These are phyloP conservation scores for Priceomyces melissophilus DNA, from an alignment of 805 yeast genomes.

Conservation along the genomic window DNA sequence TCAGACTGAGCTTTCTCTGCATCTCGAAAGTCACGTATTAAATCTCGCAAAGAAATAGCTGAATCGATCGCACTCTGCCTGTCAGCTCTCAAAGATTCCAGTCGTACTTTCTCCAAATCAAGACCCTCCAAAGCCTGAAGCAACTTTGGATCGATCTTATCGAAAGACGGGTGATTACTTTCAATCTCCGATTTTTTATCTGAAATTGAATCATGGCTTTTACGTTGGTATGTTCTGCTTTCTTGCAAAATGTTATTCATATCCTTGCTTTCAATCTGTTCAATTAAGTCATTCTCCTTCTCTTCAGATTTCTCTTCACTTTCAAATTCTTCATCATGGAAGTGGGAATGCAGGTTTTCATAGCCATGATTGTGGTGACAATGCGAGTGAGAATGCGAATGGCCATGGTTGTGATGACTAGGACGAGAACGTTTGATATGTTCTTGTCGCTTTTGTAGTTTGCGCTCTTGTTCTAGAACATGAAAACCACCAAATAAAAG, in stretches of 20 bases:
- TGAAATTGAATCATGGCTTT: not conserved
- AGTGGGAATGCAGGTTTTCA: not conserved
- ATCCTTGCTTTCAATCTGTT: not conserved
- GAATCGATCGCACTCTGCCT: conserved; percentile 22
- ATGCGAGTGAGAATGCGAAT: not conserved
- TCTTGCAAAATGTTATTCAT: not conserved
- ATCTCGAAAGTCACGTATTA: conserved; percentile 22
- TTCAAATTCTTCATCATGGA: not conserved
- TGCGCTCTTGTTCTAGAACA: conserved; percentile 32
- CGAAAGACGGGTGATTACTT: conserved; percentile 15
- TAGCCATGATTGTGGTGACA: conserved; percentile 5
- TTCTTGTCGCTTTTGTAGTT: conserved; percentile 24
- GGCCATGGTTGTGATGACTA: not conserved
- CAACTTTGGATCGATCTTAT: conserved; percentile 25
- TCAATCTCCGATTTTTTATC: not conserved
- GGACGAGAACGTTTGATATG: conserved; percentile 7
- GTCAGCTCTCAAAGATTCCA: conserved; percentile 10
- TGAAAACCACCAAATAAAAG: conserved; percentile 34
- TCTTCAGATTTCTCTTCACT: not conserved
- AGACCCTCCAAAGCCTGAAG: conserved; percentile 25
- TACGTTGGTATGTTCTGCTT: not conserved
- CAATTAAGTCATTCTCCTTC: not conserved
- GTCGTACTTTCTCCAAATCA: conserved; percentile 21
- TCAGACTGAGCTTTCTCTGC: conserved; percentile 24
- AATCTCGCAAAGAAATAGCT: conserved; percentile 23